Evolutionary conservation across 805 yeast species (phyloP).

Genomic region (Metschnikowia reukaufii): DNA sequence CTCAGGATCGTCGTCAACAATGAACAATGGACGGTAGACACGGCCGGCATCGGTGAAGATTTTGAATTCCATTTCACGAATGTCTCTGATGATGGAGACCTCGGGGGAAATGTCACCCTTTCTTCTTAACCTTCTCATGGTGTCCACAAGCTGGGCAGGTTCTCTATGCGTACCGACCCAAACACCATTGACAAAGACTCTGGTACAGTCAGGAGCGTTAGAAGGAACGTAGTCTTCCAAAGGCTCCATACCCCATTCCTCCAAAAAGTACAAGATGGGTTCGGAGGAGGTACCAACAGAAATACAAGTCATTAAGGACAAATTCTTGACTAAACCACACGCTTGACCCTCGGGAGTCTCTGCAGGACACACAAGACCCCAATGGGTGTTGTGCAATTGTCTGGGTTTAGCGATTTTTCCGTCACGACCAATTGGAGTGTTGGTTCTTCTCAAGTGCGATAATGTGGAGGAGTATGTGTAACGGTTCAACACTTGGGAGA

Average conservation of each 20-base stretch:
- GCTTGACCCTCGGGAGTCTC: conserved; percentile 99
- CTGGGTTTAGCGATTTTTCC: conserved; percentile 99
- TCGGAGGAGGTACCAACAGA: conserved; percentile 98
- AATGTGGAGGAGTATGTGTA: conserved; percentile 98
- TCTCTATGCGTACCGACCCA: conserved; percentile 99
- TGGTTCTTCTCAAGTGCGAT: conserved; percentile 97
- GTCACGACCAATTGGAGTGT: conserved; percentile 98
- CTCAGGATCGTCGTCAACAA: conserved; percentile 83
- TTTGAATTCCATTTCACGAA: conserved; percentile 93
- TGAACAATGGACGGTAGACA: conserved; percentile 93
- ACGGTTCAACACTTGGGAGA: conserved; percentile 95
- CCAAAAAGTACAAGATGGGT: conserved; percentile 87
- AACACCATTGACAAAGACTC: conserved; percentile 96
- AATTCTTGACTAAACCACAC: conserved; percentile 96
- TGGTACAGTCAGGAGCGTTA: conserved; percentile 84
- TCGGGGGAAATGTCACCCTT: conserved; percentile 94
- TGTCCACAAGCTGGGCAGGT: conserved; percentile 87
- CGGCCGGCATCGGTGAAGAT: conserved; percentile 98
- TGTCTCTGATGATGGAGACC: conserved; percentile 94
- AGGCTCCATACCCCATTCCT: conserved; percentile 99
- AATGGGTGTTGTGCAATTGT: conserved; percentile 97
- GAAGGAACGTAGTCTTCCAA: conserved; percentile 94
- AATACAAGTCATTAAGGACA: conserved; percentile 94
- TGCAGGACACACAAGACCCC: conserved; percentile 99
- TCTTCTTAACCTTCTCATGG: conserved; percentile 89